Conservation (phyloP, 257 asterid species). For the Solanum pennellii region DNA sequence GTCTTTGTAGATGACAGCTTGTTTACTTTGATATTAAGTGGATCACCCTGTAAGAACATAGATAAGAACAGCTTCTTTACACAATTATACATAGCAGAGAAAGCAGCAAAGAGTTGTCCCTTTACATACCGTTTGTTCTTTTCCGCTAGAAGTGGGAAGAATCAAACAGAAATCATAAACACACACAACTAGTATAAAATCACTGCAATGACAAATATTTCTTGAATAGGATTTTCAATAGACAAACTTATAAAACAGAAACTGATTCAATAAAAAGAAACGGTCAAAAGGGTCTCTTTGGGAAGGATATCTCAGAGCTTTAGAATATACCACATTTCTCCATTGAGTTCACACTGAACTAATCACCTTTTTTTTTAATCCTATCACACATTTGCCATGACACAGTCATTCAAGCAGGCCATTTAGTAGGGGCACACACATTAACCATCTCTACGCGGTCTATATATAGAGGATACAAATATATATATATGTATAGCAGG, state of each 20-base stretch:
- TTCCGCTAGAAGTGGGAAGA: neutral
- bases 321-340: neutral
- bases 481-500: neutral
- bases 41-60: conserved; percentile 49
- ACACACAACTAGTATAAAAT: neutral
- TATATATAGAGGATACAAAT: neutral
- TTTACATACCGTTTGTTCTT: neutral
- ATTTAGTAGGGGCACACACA: neutral
- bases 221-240: neutral
- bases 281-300: neutral
- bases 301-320: neutral
- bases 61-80: neutral
- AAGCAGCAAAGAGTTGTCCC: neutral
- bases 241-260: neutral
- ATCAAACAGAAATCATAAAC: neutral
- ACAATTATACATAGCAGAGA: neutral
- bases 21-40: conserved; percentile 75
- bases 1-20: conserved; percentile 88
- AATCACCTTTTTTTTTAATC: neutral
- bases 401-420: neutral
- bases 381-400: neutral
- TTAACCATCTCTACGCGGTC: neutral
- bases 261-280: neutral
- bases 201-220: neutral
- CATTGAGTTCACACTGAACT: neutral